Evolutionary conservation across 345 rosid genomes (phyloP), one percentile per base, ranked within the genome.

Genomic region (Ceriops tagal): DNA sequence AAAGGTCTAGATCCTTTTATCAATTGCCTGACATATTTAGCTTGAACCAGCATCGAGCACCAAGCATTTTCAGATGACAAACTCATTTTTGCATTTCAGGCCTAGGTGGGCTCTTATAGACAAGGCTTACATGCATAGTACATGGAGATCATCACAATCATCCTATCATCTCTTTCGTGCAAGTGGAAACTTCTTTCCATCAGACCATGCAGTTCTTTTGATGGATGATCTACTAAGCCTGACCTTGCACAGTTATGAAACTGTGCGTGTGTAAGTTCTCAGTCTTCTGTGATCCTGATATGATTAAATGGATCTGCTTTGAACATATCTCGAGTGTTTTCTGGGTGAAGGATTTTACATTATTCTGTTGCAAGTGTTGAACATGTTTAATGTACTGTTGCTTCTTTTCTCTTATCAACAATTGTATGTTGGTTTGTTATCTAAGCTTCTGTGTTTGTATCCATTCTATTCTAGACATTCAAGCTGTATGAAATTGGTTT

Each of bases 101-200:
- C 99, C 99, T 71, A 81, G 96, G 77, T 95, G 99, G 99, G 97
- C 99, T 61, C 91, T 87, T 72, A 82, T 95, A 53, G 99, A 95
- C 82, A 91, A 88, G 78, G 90, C 96, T 64, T 89, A 88, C 83
- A 90, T 92, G 99, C 99, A 95, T 82, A 84, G 73, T 76, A 87
- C 96, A 46, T 95, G 99, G 99, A 88, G 97, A 67, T 86, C 99
- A 62, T 95, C 99, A 16, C 99, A 92, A 76, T 87, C 99, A 16
- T 83, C 99, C 30, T 90, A 89, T 83, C 93, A 95, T 79, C 86
- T 86, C 71, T 95, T 78, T 79, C 96, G 97, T 43, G 82, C 88
- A 7, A 84, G 81, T 75, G 91, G 92, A 69, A 88, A 81, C 74
- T 83, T 90, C 81, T 78, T 82, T 74, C 96, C 96, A 35, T 82